phyloP scores from a whole-genome alignment of 2,329 filamentous ascomycete species.

The Talaromyces sp. region DNA sequence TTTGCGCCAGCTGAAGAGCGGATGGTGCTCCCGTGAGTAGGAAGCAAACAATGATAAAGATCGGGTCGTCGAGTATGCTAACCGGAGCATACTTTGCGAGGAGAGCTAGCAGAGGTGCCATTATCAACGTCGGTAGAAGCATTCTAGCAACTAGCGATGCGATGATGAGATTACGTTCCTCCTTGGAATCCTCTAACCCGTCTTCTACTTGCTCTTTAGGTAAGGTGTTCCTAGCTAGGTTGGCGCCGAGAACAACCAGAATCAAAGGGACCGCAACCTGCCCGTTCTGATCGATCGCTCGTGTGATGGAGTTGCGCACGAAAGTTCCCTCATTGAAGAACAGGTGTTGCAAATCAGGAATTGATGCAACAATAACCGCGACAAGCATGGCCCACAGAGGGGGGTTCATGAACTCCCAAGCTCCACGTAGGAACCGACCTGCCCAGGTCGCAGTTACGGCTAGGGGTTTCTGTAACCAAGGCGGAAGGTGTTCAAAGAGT shows the following conservation, averaged over 20 bases:
- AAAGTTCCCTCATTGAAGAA: slow-evolving; percentile 92
- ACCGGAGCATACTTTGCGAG: slow-evolving; percentile 87
- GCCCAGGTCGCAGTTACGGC: slow-evolving; percentile 41
- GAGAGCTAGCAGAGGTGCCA: slow-evolving; percentile 84
- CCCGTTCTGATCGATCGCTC: slow-evolving; percentile 78
- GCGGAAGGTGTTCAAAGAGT: slow-evolving; percentile 52
- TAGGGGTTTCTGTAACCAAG: slow-evolving; percentile 51
- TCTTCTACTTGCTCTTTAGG: slow-evolving; percentile 63
- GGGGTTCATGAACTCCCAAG: slow-evolving; percentile 97
- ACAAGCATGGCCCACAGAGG: slow-evolving; percentile 95
- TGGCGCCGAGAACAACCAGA: slow-evolving; percentile 89
- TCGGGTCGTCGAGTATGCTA: slow-evolving; percentile 93
- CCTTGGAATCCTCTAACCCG: slow-evolving; percentile 61
- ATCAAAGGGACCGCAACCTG: slow-evolving; percentile 93
- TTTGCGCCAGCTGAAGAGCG: slow-evolving; percentile 91
- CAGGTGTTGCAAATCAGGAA: slow-evolving; percentile 73
- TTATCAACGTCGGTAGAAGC: slow-evolving; percentile 84
- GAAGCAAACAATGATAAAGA: slow-evolving; percentile 98
- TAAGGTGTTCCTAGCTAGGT: slow-evolving; percentile 87
- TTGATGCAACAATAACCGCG: slow-evolving; percentile 85
- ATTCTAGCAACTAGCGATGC: slow-evolving; percentile 86
- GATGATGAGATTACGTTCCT: slow-evolving; percentile 73
- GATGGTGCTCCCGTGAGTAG: slow-evolving; percentile 90
- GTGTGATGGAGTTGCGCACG: slow-evolving; percentile 86
- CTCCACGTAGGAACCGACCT: slow-evolving; percentile 58